A percentile compares a stretch with the other conserved stretches of the same genome.
Evolutionary conservation across 2,329 filamentous ascomycete genomes (phyloP).

Genomic region (Fusarium sterilihyphosum): DNA sequence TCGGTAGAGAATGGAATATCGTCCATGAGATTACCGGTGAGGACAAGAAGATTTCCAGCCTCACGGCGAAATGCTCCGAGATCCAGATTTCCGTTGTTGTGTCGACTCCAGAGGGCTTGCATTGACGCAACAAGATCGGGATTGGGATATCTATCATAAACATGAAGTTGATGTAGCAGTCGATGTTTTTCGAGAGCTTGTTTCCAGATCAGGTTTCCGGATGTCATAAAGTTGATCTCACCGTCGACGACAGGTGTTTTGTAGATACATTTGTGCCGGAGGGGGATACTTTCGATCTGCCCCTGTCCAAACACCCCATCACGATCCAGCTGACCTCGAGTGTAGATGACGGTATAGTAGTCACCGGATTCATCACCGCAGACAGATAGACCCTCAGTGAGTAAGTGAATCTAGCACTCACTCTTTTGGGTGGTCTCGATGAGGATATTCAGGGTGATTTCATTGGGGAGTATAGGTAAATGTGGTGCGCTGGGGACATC

Average conservation of each 20-base stretch:
- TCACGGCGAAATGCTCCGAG: neutral
- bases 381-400: neutral
- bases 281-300: neutral
- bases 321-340: neutral
- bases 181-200: neutral
- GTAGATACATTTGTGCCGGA: slow-evolving; percentile 12
- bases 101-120: neutral
- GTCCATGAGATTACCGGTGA: neutral
- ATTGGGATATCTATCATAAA: slow-evolving; percentile 4
- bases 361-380: neutral
- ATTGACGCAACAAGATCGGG: neutral
- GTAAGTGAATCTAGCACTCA: slow-evolving; percentile 1
- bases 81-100: neutral
- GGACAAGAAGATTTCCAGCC: neutral
- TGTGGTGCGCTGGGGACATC: neutral
- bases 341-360: slow-evolving; percentile 17
- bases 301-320: neutral
- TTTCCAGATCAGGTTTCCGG: neutral
- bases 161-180: neutral
- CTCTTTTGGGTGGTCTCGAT: neutral
- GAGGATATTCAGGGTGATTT: slow-evolving; percentile 10
- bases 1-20: neutral
- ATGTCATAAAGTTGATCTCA: neutral
- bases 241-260: neutral
- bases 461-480: neutral